phyloP scores from a whole-genome alignment of 441 rosid genomes.

The Populus hybrid region DNA sequence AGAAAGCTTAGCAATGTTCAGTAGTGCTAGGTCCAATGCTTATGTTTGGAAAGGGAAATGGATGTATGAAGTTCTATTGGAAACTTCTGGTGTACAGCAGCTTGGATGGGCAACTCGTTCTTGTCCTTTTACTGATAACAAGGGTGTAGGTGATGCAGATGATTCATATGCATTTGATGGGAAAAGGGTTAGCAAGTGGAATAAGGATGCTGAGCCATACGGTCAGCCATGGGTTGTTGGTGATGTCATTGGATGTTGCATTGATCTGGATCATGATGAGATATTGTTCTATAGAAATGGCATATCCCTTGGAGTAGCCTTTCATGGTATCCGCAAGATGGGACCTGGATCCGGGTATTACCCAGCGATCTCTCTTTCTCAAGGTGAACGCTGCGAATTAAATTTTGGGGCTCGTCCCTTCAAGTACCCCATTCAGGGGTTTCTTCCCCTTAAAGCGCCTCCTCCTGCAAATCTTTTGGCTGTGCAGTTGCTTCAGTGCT shows the following conservation, averaged over 20 bases:
- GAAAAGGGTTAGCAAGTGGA: constrained; percentile 90
- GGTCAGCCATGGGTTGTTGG: constrained; percentile 96
- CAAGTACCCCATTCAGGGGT: constrained; percentile 62
- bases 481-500: constrained; percentile 57
- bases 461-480: constrained; percentile 49
- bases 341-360: constrained; percentile 83
- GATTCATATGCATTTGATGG: constrained; percentile 99
- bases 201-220: constrained; percentile 67
- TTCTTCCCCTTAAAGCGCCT: constrained; percentile 71
- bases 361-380: constrained; percentile 94
- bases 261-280: constrained; percentile 69
- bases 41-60: constrained; percentile 97
- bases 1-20: constrained; percentile 91
- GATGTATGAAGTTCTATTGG: constrained; percentile 96
- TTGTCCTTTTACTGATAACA: constrained; percentile 88
- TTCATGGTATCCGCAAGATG: constrained; percentile 71
- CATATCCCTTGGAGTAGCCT: constrained; percentile 82
- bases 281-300: constrained; percentile 90
- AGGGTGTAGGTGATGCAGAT: constrained; percentile 98
- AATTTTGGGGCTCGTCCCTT: constrained; percentile 90
- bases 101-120: constrained; percentile 95
- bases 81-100: constrained; percentile 90
- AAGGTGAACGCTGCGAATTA: constrained; percentile 85
- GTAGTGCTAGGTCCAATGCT: constrained; percentile 83
- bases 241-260: constrained; percentile 94